Percentiles rank a stretch among this genome's conserved stretches.
Conservation (phyloP, 495 filamentous ascomycete species). For the Neurospora tetrasperma region DNA sequence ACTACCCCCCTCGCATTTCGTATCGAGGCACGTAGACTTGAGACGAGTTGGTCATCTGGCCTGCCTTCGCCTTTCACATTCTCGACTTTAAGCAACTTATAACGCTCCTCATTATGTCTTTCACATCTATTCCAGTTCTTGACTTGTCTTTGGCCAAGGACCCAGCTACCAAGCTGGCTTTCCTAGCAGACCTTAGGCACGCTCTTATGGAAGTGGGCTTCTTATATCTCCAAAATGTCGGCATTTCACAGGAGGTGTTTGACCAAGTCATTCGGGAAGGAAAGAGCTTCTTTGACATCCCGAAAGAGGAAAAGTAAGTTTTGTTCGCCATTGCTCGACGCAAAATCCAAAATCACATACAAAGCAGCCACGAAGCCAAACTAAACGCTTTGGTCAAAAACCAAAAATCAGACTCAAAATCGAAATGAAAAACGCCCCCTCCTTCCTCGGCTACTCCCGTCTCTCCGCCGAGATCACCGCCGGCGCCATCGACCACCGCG, state of each 20-base stretch:
- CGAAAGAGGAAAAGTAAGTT: constrained; percentile 60
- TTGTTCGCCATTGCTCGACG: neutral
- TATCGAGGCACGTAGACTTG: neutral
- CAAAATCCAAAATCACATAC: neutral
- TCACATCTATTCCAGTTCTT: constrained; percentile 71
- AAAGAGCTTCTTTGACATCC: constrained; percentile 70
- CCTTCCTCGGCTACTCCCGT: constrained; percentile 52
- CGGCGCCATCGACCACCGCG: constrained; percentile 55
- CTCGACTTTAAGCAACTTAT: neutral
- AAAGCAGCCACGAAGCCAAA: neutral
- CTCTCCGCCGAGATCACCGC: constrained; percentile 54
- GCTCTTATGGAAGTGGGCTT: constrained; percentile 89
- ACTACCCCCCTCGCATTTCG: neutral
- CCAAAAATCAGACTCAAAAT: constrained; percentile 50
- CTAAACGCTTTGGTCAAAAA: neutral
- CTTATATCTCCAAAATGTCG: constrained; percentile 79
- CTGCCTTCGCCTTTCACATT: neutral
- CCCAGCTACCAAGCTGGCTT: constrained; percentile 59
- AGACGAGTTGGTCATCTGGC: neutral
- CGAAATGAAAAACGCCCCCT: constrained; percentile 78
- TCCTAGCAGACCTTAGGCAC: constrained; percentile 61
- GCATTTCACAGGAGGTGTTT: constrained; percentile 57
- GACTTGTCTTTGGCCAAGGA: constrained; percentile 58
- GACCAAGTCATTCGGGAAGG: constrained; percentile 58
- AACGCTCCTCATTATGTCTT: constrained; percentile 38